phyloP scores from a whole-genome alignment of 148 eudicot species.

The Hydrangea macrophylla region DNA sequence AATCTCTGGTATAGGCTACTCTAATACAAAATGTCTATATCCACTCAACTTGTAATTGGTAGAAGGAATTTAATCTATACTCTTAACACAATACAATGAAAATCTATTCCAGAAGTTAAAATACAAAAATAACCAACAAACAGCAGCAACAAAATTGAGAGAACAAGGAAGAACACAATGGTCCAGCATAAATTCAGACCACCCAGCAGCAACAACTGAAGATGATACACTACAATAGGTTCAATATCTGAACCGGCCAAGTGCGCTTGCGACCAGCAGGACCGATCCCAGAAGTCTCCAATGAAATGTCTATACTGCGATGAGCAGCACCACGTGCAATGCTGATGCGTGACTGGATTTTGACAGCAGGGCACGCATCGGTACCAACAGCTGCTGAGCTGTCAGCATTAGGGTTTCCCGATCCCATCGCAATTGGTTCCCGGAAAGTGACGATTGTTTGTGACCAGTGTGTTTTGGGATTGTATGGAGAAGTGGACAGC shows the following conservation, averaged over 20 bases:
- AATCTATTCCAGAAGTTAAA: too few relatives aligned
- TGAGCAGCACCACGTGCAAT: conserved; percentile 74
- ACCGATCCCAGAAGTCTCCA: conserved; percentile 61
- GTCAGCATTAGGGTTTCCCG: conserved; percentile 22
- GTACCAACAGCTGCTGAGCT: conserved; percentile 50
- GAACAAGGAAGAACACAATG: too few relatives aligned
- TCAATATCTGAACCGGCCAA: conserved; percentile 83
- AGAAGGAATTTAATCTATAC: too few relatives aligned
- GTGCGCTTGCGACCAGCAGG: conserved; percentile 49
- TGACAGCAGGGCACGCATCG: conserved; percentile 54
- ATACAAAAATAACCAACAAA: too few relatives aligned
- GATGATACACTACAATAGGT: conserved; percentile 32
- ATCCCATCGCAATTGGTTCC: conserved; percentile 72
- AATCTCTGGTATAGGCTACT: too few relatives aligned
- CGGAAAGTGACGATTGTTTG: conserved; percentile 79
- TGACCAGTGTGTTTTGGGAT: conserved; percentile 77
- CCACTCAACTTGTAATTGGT: too few relatives aligned
- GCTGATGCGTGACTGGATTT: conserved; percentile 70
- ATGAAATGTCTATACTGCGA: conserved; percentile 90
- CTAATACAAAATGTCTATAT: too few relatives aligned
- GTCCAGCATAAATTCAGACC: too few relatives aligned
- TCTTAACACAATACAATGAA: too few relatives aligned
- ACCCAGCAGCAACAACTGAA: too few relatives aligned
- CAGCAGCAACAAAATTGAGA: too few relatives aligned
- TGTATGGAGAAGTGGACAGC: conserved; percentile 84